Evolutionary conservation across 2,329 filamentous ascomycete genomes (phyloP), one percentile per base, ranked within the genome.

Genomic region (Epichloe elymi): DNA sequence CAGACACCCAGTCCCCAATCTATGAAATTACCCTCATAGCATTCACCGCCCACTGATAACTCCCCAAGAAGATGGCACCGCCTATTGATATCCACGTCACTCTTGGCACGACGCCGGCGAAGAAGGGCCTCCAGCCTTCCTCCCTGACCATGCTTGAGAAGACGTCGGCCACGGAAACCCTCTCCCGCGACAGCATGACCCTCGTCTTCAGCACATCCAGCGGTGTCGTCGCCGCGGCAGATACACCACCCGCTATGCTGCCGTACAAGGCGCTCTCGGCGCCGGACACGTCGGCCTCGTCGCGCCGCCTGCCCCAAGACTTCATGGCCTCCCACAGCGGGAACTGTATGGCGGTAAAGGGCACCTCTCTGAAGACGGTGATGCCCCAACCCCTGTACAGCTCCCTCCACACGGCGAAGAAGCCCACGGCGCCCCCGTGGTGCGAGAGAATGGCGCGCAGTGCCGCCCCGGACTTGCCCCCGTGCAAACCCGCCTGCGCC

Each of bases 291-390:
- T 75, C 70, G 57, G 14, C 26, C 10, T 40, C 20, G 6, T 33
- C 47, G 15, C 7, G 64, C 46, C 33, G 46, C 39, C 20, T 10
- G 15, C 46, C 74, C 77, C 80, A 87, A 41, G 74, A 74, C 75
- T 96, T 97, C 76, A 97, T 79, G 4, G 78, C 82, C 70, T 98
- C 93, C 93, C 93, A 98, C 56, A 98, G 76, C 44, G 93, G 93
- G 65, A 98, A 98, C 68, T 98, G 93, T 56, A 98, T 86, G 10
- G 96, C 83, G 3, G 94, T 97, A 63, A 98, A 98, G 4, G 93
- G 93, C 54, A 98, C 90, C 73, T 98, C 93, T 53, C 93, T 82
- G 71, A 96, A 85, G 49, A 98, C 83, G 2, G 93, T 98, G 59
- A 97, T 89, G 17, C 82, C 79, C 78, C 89, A 95, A 1, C 94